Evolutionary conservation across 2,329 filamentous ascomycete species (phyloP), one percentile per base, ranked within the genome.

Genomic region (Torrubiella hemipterigena): DNA sequence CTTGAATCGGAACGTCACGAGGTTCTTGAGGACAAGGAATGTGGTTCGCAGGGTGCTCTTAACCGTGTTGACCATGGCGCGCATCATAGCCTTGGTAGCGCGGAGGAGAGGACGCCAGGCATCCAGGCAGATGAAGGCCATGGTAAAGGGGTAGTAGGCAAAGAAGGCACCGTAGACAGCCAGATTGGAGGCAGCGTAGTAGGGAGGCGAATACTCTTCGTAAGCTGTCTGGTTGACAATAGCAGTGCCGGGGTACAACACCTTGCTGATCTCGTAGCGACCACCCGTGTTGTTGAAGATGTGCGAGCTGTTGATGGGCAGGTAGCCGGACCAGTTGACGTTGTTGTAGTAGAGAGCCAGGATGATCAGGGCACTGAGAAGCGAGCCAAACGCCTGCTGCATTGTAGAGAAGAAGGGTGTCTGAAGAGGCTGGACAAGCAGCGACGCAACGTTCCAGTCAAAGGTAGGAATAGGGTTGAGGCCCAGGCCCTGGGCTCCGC

Each of bases 161-260:
- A 22, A 22, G 20, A 22, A 22, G n/a, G 20, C 20, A n/a, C 20
- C 20, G 20, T 22, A 22, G 8, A 22, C 20, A 8, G n/a, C n/a
- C 8, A 22, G 20, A n/a, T 22, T 22, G n/a, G 8, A 8, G n/a
- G 20, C 23, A 31, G 33, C 15, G 10, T 29, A 22, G 30, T 29
- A 32, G 20, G 17, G 16, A 4, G 36, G 32, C 11, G 29, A 23
- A 14, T 34, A 20, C 29, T 34, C 32, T 33, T 37, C 41, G 46
- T 43, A 43, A 39, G 31, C 44, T 42, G 43, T 39, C 38, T 42
- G 44, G 41, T 43, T 41, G 40, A 45, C 39, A 40, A 12, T 17
- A 33, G 17, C 20, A 22, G 20, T 22, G 20, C 20, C 20, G 20
- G 20, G 20, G n/a, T 8, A 8, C 8, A 22, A n/a, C 8, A 22